phyloP scores from a whole-genome alignment of 2,329 filamentous ascomycete genomes.

The Cercospora citrullina region DNA sequence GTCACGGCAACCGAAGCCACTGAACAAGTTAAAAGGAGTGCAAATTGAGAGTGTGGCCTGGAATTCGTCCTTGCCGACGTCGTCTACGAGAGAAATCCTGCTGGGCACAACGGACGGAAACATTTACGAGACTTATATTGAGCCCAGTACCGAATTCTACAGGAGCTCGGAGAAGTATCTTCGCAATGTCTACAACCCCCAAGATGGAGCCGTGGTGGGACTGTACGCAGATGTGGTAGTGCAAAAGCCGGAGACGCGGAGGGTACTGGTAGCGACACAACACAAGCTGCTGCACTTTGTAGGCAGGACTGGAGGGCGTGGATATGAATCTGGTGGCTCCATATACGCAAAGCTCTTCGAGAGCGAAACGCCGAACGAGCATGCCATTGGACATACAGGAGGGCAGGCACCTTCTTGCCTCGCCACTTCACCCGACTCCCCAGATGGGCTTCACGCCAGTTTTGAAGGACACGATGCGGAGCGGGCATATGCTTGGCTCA shows the following conservation, averaged over 20 bases:
- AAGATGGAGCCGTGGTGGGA: constrained; percentile 80
- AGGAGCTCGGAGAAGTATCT: constrained; percentile 91
- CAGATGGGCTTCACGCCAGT: constrained; percentile 48
- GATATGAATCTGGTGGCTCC: constrained; percentile 69
- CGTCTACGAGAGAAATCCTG: constrained; percentile 91
- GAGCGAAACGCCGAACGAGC: constrained; percentile 72
- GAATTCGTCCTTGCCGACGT: constrained; percentile 90
- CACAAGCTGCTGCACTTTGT: constrained; percentile 76
- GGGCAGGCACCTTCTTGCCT: constrained; percentile 64
- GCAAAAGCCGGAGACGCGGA: constrained; percentile 68
- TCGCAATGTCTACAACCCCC: constrained; percentile 76
- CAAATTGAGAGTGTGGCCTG: constrained; percentile 87
- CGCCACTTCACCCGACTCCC: constrained; percentile 71
- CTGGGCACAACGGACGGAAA: constrained; percentile 90
- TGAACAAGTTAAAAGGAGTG: constrained; percentile 81
- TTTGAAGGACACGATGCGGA: constrained; percentile 47
- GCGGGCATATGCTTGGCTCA: constrained; percentile 86
- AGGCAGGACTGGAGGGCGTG: constrained; percentile 71
- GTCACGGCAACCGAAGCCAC: constrained; percentile 78
- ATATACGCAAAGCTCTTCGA: constrained; percentile 90
- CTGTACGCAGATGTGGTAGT: constrained; percentile 76
- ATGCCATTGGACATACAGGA: constrained; percentile 67
- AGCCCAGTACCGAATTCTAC: constrained; percentile 93
- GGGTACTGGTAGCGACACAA: constrained; percentile 78
- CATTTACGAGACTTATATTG: constrained; percentile 92